A percentile compares a stretch with the other conserved stretches of the same genome.
These are phyloP conservation scores for Clohesyomyces aquaticus DNA, from an alignment of 495 filamentous ascomycete genomes.

Conservation along the genomic window DNA sequence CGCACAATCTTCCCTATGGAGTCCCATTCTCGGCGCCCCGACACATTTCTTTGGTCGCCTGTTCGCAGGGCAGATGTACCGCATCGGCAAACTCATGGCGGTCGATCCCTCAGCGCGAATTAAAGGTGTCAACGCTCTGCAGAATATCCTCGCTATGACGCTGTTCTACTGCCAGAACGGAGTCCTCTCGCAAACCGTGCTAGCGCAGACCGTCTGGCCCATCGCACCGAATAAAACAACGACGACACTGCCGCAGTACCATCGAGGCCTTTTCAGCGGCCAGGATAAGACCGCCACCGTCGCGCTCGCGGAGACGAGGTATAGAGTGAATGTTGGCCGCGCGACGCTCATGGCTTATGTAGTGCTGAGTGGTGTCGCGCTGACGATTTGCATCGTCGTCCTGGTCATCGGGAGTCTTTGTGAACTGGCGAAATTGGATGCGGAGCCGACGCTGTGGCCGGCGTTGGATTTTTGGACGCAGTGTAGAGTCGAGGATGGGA, in stretches of 20 bases:
- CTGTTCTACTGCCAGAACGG: slow-evolving; percentile 34
- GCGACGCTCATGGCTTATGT: slow-evolving; percentile 24
- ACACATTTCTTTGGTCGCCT: slow-evolving; percentile 33
- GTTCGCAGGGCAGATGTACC: slow-evolving; percentile 24
- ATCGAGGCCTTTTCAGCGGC: slow-evolving; percentile 12
- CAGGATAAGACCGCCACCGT: slow-evolving; percentile 1
- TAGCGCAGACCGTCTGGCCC: slow-evolving; percentile 4
- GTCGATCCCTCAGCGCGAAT: neutral
- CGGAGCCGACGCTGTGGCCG: slow-evolving; percentile 31
- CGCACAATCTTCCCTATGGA: neutral
- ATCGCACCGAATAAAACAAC: neutral
- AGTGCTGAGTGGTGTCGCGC: slow-evolving; percentile 16
- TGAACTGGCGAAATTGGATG: slow-evolving; percentile 25
- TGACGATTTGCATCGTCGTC: slow-evolving; percentile 17
- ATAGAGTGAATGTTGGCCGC: slow-evolving; percentile 14
- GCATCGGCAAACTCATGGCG: slow-evolving; percentile 22
- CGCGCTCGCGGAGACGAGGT: slow-evolving; percentile 23
- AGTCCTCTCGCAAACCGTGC: slow-evolving; percentile 21
- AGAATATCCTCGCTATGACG: slow-evolving; percentile 23
- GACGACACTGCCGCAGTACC: neutral
- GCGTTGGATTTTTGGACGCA: slow-evolving; percentile 31
- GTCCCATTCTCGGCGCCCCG: slow-evolving; percentile 24
- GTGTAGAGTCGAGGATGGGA: slow-evolving; percentile 25
- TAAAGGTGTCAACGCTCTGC: slow-evolving; percentile 27
- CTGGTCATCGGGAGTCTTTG: slow-evolving; percentile 18